Conservation (phyloP, 352 stramenopile species). For the Pythium utonaiense region DNA sequence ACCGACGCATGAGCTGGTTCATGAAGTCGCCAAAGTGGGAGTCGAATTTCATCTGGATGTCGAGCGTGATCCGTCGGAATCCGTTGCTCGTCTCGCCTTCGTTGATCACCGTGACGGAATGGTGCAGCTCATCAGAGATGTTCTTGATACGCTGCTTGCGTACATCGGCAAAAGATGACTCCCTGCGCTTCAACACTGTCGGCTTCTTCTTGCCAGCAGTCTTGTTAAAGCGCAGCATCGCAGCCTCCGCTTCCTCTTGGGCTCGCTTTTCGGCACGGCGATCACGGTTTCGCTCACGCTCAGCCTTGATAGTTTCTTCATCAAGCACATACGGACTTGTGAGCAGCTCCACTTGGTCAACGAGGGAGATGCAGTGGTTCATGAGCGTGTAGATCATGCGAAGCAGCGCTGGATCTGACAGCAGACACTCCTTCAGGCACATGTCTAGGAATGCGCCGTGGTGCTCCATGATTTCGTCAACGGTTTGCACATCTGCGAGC, state of each 20-base stretch:
- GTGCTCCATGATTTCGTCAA: constrained; percentile 93
- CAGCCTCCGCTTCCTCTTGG: constrained; percentile 69
- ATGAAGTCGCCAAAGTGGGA: constrained; percentile 87
- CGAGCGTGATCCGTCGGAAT: constrained; percentile 72
- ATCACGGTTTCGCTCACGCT: constrained; percentile 73
- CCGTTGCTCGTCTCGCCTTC: constrained; percentile 67
- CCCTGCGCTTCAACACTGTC: constrained; percentile 44
- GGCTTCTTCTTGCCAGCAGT: constrained; percentile 56
- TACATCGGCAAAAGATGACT: constrained; percentile 78
- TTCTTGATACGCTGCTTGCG: constrained; percentile 77
- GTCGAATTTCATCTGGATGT: constrained; percentile 86
- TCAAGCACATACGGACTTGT: constrained; percentile 78
- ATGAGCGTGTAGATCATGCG: constrained; percentile 94
- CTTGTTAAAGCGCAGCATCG: constrained; percentile 57
- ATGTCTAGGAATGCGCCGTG: constrained; percentile 96
- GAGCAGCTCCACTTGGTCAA: constrained; percentile 93
- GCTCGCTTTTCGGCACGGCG: constrained; percentile 77
- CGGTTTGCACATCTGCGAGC: constrained; percentile 70
- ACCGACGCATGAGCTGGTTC: constrained; percentile 81
- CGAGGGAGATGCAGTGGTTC: constrained; percentile 95
- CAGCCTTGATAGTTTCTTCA: constrained; percentile 83
- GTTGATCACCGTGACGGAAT: constrained; percentile 53
- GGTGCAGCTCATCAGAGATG: constrained; percentile 73
- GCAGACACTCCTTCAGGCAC: constrained; percentile 95
- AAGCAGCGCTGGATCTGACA: constrained; percentile 95